Evolutionary conservation across 2,329 filamentous ascomycete genomes (phyloP).

Genomic region (Arachnomyces sp.): DNA sequence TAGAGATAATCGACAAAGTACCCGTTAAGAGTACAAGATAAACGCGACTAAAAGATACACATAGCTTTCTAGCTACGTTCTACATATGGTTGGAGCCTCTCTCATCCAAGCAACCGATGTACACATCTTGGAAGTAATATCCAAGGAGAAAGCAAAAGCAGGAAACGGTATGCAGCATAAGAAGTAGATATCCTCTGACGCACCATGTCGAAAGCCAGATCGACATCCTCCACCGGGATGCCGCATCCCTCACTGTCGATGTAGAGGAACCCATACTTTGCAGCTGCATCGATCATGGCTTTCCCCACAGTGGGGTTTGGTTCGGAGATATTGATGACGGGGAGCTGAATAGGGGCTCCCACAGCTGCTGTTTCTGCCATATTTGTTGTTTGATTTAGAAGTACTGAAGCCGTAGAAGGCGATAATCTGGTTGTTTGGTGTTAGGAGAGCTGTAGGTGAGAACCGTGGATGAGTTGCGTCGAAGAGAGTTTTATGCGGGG

Average conservation of each 20-base stretch:
- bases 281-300: slow-evolving; percentile 67
- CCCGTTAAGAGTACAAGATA: background rate
- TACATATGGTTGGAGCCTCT: background rate
- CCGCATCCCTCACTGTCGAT: slow-evolving; percentile 65
- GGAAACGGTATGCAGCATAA: background rate
- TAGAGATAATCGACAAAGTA: no score
- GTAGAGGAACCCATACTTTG: slow-evolving; percentile 81
- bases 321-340: slow-evolving; percentile 71
- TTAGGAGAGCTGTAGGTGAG: background rate
- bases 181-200: slow-evolving; percentile 11
- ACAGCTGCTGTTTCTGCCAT: slow-evolving; percentile 17
- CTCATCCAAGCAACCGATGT: background rate
- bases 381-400: slow-evolving; percentile 4
- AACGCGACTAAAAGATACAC: slow-evolving; percentile 3
- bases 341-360: slow-evolving; percentile 46
- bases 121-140: background rate
- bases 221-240: slow-evolving; percentile 58
- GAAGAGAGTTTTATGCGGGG: no score
- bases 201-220: slow-evolving; percentile 67
- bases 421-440: no score
- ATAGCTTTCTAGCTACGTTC: slow-evolving; percentile 1
- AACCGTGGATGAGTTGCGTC: no score
- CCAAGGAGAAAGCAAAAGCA: background rate
- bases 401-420: no score
- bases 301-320: slow-evolving; percentile 54